These are phyloP conservation scores for Ceratocystiopsis sp. DNA, from an alignment of 2,329 filamentous ascomycete genomes.

Conservation along the genomic window DNA sequence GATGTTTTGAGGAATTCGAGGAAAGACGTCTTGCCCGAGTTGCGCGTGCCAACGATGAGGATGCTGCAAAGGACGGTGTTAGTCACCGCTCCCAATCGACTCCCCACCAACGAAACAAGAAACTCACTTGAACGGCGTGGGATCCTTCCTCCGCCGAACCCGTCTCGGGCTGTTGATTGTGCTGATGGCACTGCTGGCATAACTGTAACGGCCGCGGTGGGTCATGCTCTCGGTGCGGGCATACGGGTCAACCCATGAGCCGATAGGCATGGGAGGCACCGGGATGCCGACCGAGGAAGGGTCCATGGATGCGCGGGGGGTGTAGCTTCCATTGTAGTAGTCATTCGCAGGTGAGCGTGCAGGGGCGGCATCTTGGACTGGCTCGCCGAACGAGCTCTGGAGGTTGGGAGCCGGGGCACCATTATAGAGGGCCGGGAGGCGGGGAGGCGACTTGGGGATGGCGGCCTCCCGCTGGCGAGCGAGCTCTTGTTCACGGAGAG, in stretches of 20 bases:
- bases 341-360: background rate
- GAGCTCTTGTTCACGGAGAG: slow-evolving; percentile 31
- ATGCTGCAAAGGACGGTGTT: slow-evolving; percentile 37
- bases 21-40: slow-evolving; percentile 89
- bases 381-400: slow-evolving; percentile 33
- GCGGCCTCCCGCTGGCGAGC: slow-evolving; percentile 32
- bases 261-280: slow-evolving; percentile 42
- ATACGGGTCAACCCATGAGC: slow-evolving; percentile 56
- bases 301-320: slow-evolving; percentile 36
- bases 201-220: slow-evolving; percentile 88
- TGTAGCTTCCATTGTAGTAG: slow-evolving; percentile 10
- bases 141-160: slow-evolving; percentile 87
- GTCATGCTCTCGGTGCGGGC: slow-evolving; percentile 87
- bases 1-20: slow-evolving; percentile 87
- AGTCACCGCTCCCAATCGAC: background rate
- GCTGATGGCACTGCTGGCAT: slow-evolving; percentile 80
- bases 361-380: slow-evolving; percentile 26
- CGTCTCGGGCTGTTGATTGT: slow-evolving; percentile 84
- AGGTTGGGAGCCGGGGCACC: slow-evolving; percentile 27
- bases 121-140: slow-evolving; percentile 93
- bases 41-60: slow-evolving; percentile 73
- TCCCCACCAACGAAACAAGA: background rate
- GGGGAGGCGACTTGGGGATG: slow-evolving; percentile 29
- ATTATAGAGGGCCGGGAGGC: slow-evolving; percentile 35
- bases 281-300: slow-evolving; percentile 28